These are phyloP conservation scores for Ramichloridium luteum DNA, from an alignment of 2,329 filamentous ascomycete genomes.

Conservation along the genomic window DNA sequence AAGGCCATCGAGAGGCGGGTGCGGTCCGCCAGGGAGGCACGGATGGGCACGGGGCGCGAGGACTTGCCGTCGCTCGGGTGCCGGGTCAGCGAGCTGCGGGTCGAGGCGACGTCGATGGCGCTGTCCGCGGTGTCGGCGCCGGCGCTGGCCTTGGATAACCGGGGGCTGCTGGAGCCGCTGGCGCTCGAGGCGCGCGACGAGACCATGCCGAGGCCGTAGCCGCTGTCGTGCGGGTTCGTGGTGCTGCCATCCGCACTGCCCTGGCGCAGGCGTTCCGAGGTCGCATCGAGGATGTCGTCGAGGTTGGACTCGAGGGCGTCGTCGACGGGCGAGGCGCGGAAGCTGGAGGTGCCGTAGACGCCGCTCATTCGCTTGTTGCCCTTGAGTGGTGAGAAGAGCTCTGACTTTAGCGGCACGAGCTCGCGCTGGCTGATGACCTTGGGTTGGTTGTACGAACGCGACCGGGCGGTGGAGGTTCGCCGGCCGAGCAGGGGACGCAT, in stretches of 20 bases:
- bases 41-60: conserved; percentile 11
- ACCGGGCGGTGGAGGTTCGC: conserved; percentile 18
- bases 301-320: conserved; percentile 6
- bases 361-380: conserved; percentile 12
- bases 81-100: background rate
- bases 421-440: conserved; percentile 21
- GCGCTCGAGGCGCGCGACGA: background rate
- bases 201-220: conserved; percentile 1
- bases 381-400: conserved; percentile 25
- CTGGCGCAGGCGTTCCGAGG: conserved; percentile 7
- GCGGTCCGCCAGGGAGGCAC: conserved; percentile 34
- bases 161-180: background rate
- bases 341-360: no score
- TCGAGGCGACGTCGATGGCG: conserved; percentile 8
- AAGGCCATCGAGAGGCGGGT: conserved; percentile 35
- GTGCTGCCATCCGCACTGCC: background rate
- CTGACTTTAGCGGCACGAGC: conserved; percentile 22
- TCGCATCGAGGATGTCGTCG: conserved; percentile 6
- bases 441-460: conserved; percentile 20
- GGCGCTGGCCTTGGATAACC: no score
- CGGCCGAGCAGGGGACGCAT: conserved; percentile 16
- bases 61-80: conserved; percentile 7
- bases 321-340: conserved; percentile 12
- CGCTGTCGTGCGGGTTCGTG: conserved; percentile 5
- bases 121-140: conserved; percentile 13